Evolutionary conservation across 176 grass and related monocot species (phyloP), one percentile per base, ranked within the genome.

Genomic region (Metroxylon sagu): DNA sequence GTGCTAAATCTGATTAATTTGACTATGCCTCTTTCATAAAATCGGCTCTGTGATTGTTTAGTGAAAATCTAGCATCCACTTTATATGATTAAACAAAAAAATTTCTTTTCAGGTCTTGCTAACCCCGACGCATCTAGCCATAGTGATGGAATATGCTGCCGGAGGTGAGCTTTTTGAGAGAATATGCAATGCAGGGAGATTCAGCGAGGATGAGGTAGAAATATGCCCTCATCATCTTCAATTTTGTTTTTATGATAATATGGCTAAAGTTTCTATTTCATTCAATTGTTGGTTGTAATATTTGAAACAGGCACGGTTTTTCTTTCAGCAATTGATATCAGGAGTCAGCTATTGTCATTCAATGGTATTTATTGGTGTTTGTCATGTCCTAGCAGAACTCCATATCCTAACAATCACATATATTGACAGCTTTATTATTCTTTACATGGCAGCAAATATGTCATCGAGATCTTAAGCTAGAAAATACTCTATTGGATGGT

Each of bases 61-160:
- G 2, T 6, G 5, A 43, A 43, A 43, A 43, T 43, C 35, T 12
- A 1, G 10, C 12, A 10, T 43, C 35, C 7, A 12, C 35, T 35
- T 5, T 3, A 43, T 14, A 43, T 43, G 18, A 59, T 49, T 80
- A 82, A 76, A 61, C 71, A 75, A 4, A 17, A 49, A 49, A 15
- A 15, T 50, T 89, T 86, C 28, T 18, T 26, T 50, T 80, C 80
- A 97, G 92, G 92, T 97, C 74, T 82, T 87, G 65, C 77, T 97
- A 63, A 91, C 92, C 70, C 84, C 92, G n/a, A 91, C 92, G 5
- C 92, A 97, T 90, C 83, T 97, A 57, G 92, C 92, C 71, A 97
- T 97, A 78, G 81, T 97, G 53, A 97, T 97, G 92, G 92, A 97
- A 71, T 97, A 97, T 55, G 92, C 92, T 82, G 92, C 84, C 77